A percentile compares a stretch with the other conserved stretches of the same genome.
These are phyloP conservation scores for Alloascoidea hylecoeti DNA, from an alignment of 805 yeast species.

Conservation along the genomic window DNA sequence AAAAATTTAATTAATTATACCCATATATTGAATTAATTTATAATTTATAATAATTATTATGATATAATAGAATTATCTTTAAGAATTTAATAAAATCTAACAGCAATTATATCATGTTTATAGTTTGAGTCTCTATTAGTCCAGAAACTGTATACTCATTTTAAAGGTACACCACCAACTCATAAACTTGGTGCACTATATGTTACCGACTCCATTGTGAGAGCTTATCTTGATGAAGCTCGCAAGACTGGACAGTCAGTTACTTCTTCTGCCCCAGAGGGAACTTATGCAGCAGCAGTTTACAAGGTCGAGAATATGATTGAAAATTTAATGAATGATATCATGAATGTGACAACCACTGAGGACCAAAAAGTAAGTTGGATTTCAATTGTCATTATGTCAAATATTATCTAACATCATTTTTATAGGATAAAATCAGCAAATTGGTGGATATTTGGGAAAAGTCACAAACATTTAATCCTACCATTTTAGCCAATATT, in stretches of 20 bases:
- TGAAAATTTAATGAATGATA: slow-evolving; percentile 47
- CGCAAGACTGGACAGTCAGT: slow-evolving; percentile 36
- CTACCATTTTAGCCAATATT: slow-evolving; percentile 36
- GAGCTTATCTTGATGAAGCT: slow-evolving; percentile 72
- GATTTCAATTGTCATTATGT: neutral
- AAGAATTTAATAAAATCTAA: slow-evolving; percentile 10
- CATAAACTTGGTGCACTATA: slow-evolving; percentile 88
- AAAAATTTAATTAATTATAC: slow-evolving; percentile 5
- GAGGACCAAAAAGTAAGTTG: slow-evolving; percentile 30
- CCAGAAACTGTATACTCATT: slow-evolving; percentile 44
- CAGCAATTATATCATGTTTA: slow-evolving; percentile 2
- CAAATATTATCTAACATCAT: slow-evolving; percentile 5
- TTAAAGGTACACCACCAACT: slow-evolving; percentile 58
- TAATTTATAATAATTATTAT: slow-evolving; percentile 1
- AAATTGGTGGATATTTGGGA: slow-evolving; percentile 91
- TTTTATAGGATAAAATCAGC: slow-evolving; percentile 44
- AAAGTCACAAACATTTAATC: slow-evolving; percentile 63
- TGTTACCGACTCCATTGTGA: slow-evolving; percentile 82
- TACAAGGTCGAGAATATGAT: slow-evolving; percentile 49
- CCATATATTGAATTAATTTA: slow-evolving; percentile 7
- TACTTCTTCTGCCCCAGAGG: slow-evolving; percentile 35
- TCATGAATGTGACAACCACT: slow-evolving; percentile 31
- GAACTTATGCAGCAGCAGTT: slow-evolving; percentile 65
- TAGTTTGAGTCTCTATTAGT: slow-evolving; percentile 40
- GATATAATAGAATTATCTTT: slow-evolving; percentile 4